phyloP scores from a whole-genome alignment of 1,284 basidiomycete species.

The Ustilago cynodontis region DNA sequence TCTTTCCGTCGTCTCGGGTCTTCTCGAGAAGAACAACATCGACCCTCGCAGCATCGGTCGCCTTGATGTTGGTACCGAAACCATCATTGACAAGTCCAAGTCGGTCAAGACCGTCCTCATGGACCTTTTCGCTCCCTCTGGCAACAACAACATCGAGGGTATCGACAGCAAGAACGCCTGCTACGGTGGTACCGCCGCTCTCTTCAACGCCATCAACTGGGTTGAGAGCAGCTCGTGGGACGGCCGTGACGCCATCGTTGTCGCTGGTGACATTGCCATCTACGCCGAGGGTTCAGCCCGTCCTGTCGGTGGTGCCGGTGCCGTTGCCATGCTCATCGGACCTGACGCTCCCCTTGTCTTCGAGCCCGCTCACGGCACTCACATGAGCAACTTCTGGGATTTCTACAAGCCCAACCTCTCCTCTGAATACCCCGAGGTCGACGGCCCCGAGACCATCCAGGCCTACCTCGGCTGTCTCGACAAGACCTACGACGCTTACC shows the following conservation, averaged over 20 bases:
- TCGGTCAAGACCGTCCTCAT: slow-evolving; percentile 98
- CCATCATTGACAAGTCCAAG: slow-evolving; percentile 99
- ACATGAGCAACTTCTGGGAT: slow-evolving; percentile 94
- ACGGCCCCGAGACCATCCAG: slow-evolving; percentile 94
- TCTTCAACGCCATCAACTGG: slow-evolving; percentile 96
- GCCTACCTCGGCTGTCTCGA: slow-evolving; percentile 96
- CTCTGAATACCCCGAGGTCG: slow-evolving; percentile 91
- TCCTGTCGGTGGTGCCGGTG: slow-evolving; percentile 96
- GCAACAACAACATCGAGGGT: slow-evolving; percentile 97
- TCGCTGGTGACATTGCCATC: slow-evolving; percentile 96
- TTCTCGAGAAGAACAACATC: slow-evolving; percentile 94
- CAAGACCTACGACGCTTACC: slow-evolving; percentile 86
- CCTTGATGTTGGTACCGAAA: slow-evolving; percentile 97
- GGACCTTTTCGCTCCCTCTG: slow-evolving; percentile 91
- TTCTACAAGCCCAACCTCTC: slow-evolving; percentile 70
- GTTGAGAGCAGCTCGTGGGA: slow-evolving; percentile 97
- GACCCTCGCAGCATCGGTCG: slow-evolving; percentile 96
- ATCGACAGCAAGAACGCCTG: slow-evolving; percentile 99
- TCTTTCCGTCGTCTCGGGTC: slow-evolving; percentile 79
- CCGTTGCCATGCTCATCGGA: slow-evolving; percentile 92
- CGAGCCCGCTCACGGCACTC: slow-evolving; percentile 94
- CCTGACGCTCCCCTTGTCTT: slow-evolving; percentile 94
- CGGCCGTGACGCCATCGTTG: slow-evolving; percentile 96
- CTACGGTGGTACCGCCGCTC: slow-evolving; percentile 96
- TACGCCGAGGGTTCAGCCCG: slow-evolving; percentile 96